Evolutionary conservation across 345 rosid genomes (phyloP).

Genomic region (Salix arbutifolia): DNA sequence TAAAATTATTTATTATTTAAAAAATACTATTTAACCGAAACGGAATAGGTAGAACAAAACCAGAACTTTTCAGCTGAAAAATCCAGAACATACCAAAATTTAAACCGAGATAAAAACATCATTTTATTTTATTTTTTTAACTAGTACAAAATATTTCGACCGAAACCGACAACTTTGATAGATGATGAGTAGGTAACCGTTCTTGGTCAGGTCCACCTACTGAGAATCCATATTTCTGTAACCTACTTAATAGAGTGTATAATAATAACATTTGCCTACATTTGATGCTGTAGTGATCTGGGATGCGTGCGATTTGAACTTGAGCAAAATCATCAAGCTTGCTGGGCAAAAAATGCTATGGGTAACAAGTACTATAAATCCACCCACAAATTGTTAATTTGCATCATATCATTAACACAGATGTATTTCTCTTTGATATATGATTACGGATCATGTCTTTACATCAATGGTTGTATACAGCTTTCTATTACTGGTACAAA

Average conservation of each 20-base stretch:
- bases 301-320: background rate
- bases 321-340: background rate
- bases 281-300: background rate
- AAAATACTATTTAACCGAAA: too few species aligned
- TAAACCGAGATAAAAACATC: fast-evolving
- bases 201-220: background rate
- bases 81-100: fast-evolving
- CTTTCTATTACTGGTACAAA: slow-evolving; percentile 20
- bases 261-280: background rate
- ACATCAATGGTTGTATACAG: slow-evolving; percentile 33
- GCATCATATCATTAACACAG: background rate
- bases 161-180: background rate
- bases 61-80: too few species aligned
- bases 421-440: slow-evolving; percentile 20
- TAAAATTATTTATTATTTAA: too few species aligned
- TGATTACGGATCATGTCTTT: slow-evolving; percentile 24
- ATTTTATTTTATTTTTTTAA: too few species aligned
- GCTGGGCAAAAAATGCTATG: background rate
- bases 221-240: slow-evolving; percentile 7
- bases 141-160: too few species aligned
- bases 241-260: slow-evolving; percentile 6
- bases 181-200: slow-evolving; percentile 2
- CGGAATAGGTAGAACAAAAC: too few species aligned
- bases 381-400: slow-evolving; percentile 6
- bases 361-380: background rate